A percentile compares a stretch with the other conserved stretches of the same genome.
Evolutionary conservation across 2,329 filamentous ascomycete species (phyloP).

Genomic region (Xylaria sp.): DNA sequence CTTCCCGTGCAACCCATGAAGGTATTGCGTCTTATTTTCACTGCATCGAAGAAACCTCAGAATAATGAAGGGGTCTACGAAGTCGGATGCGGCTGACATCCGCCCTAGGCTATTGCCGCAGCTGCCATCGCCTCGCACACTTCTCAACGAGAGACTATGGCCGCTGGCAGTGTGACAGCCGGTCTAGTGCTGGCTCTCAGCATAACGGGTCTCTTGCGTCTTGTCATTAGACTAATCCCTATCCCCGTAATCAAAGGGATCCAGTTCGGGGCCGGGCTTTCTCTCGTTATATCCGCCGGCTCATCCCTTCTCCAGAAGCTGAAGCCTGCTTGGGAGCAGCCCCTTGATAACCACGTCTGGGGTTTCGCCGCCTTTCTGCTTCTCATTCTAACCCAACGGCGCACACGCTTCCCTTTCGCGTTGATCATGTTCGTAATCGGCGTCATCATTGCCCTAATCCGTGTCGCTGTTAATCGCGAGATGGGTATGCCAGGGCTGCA

Average conservation of each 20-base stretch:
- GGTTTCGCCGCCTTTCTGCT: slow-evolving; percentile 77
- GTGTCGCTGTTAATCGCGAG: slow-evolving; percentile 49
- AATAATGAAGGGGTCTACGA: background rate
- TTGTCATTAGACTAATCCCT: slow-evolving; percentile 79
- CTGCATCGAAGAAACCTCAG: background rate
- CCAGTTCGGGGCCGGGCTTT: slow-evolving; percentile 90
- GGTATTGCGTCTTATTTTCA: slow-evolving; percentile 49
- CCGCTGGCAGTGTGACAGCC: slow-evolving; percentile 84
- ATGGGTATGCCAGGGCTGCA: slow-evolving; percentile 62
- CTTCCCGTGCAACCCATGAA: slow-evolving; percentile 92
- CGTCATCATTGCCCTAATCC: slow-evolving; percentile 69
- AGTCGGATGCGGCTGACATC: slow-evolving; percentile 21
- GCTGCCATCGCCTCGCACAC: slow-evolving; percentile 81
- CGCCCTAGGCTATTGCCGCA: slow-evolving; percentile 79
- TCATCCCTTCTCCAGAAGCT: slow-evolving; percentile 74
- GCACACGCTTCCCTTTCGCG: slow-evolving; percentile 79
- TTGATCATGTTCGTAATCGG: slow-evolving; percentile 77
- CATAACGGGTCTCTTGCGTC: slow-evolving; percentile 79
- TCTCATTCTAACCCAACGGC: slow-evolving; percentile 74
- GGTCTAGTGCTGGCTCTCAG: slow-evolving; percentile 80
- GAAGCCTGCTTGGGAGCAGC: slow-evolving; percentile 68
- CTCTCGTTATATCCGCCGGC: slow-evolving; percentile 82
- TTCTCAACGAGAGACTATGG: slow-evolving; percentile 76
- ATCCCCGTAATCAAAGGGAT: slow-evolving; percentile 93
- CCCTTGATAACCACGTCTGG: slow-evolving; percentile 83